Conservation (phyloP, 345 rosid genomes). For the Capsella bursapastoris region DNA sequence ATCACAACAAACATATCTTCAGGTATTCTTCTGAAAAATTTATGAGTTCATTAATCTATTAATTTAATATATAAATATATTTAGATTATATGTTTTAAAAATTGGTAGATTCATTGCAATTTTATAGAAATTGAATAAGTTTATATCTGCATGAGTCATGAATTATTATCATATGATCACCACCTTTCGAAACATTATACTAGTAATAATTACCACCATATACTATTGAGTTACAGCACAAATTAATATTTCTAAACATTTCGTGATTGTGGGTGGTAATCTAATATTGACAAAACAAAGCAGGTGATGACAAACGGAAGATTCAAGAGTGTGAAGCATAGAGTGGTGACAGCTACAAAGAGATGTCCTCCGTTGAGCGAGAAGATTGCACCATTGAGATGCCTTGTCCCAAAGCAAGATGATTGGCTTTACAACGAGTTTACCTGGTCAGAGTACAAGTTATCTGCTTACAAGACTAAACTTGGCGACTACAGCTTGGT, state of each 20-base stretch:
- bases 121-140: no score
- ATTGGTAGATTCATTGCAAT: no score
- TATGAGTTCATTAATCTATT: not conserved
- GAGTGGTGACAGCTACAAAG: constrained; percentile 61
- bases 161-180: not conserved
- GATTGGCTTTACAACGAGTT: constrained; percentile 74
- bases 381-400: constrained; percentile 63
- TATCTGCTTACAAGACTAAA: constrained; percentile 66
- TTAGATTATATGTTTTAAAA: no score
- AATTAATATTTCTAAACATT: not conserved
- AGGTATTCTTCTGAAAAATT: not conserved
- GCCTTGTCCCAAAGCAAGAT: constrained; percentile 56
- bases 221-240: not conserved
- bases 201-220: not conserved
- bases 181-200: not conserved
- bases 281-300: not conserved
- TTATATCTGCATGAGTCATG: not conserved
- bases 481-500: constrained; percentile 72
- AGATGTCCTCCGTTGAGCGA: constrained; percentile 63
- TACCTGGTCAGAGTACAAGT: constrained; percentile 80
- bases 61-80: no score
- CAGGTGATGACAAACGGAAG: constrained; percentile 90
- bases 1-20: not conserved
- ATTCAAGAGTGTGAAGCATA: constrained; percentile 81
- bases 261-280: not conserved